Percentiles rank a stretch among this genome's conserved stretches.
Conservation (phyloP, 805 yeast genomes). For the Ogataea allantospora region DNA sequence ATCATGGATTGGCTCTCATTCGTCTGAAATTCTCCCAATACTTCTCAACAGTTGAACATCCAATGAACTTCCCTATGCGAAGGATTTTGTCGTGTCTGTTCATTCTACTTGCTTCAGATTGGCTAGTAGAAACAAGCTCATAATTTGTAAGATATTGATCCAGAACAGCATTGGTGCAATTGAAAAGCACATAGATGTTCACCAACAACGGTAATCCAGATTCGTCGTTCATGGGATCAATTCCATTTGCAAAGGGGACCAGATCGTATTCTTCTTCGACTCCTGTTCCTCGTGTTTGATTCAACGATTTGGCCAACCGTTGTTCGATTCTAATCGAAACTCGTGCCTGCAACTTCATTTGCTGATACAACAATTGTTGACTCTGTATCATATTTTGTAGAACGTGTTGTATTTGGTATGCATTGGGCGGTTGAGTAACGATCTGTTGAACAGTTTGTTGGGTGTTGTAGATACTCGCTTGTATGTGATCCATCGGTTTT, state of each 20-base stretch:
- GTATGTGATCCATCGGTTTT: constrained; percentile 19
- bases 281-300: constrained; percentile 31
- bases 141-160: constrained; percentile 24
- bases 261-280: constrained; percentile 30
- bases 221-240: constrained; percentile 24
- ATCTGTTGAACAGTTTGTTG: constrained; percentile 15
- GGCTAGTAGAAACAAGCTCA: constrained; percentile 13
- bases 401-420: constrained; percentile 16
- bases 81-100: constrained; percentile 25
- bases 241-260: constrained; percentile 28
- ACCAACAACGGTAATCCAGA: constrained; percentile 25
- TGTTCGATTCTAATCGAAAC: constrained; percentile 29
- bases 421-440: constrained; percentile 18
- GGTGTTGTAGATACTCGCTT: constrained; percentile 16
- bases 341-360: constrained; percentile 21
- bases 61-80: constrained; percentile 30
- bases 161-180: constrained; percentile 19
- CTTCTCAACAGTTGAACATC: constrained; percentile 31
- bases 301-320: constrained; percentile 25
- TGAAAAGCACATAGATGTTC: constrained; percentile 28
- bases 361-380: constrained; percentile 22
- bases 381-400: constrained; percentile 20
- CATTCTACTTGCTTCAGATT: constrained; percentile 7
- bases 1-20: constrained; percentile 2
- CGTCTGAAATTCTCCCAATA: constrained; percentile 28